Evolutionary conservation across 164 flowering plant genomes (phyloP).

Genomic region (Akebia trifoliata): DNA sequence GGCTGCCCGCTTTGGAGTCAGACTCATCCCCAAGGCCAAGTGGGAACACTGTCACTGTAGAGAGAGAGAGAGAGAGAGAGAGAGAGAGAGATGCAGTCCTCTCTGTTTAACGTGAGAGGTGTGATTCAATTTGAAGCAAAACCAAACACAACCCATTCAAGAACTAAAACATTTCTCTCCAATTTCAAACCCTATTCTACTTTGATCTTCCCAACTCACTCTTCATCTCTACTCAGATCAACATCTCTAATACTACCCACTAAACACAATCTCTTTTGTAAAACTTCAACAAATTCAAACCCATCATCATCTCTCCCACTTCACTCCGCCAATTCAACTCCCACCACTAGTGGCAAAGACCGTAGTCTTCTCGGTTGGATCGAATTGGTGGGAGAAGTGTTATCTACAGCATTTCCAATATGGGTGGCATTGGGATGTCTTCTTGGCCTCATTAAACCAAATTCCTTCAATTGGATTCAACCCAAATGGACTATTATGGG

Average conservation of each 20-base stretch:
- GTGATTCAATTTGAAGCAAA: not conserved
- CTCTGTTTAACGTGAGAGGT: not conserved
- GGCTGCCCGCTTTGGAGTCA: too few species aligned
- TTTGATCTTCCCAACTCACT: not conserved
- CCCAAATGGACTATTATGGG: constrained; percentile 56
- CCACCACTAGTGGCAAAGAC: constrained; percentile 3
- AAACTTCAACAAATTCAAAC: not conserved
- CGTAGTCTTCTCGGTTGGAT: constrained; percentile 31
- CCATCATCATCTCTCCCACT: constrained; percentile 11
- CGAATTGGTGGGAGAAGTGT: constrained; percentile 40
- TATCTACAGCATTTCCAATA: constrained; percentile 68
- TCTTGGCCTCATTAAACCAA: constrained; percentile 52
- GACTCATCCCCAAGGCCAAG: too few species aligned
- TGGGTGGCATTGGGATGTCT: constrained; percentile 82
- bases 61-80: too few species aligned
- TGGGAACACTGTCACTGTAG: too few species aligned
- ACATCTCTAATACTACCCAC: not conserved
- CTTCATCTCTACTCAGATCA: not conserved
- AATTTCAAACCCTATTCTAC: not conserved
- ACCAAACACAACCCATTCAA: not conserved
- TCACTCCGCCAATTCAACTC: constrained; percentile 41
- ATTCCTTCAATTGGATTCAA: constrained; percentile 53
- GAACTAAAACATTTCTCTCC: not conserved
- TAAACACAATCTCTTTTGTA: not conserved
- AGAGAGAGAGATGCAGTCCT: constrained; percentile 11